phyloP scores from a whole-genome alignment of 345 rosid genomes.

The Moricandia moricandioides region DNA sequence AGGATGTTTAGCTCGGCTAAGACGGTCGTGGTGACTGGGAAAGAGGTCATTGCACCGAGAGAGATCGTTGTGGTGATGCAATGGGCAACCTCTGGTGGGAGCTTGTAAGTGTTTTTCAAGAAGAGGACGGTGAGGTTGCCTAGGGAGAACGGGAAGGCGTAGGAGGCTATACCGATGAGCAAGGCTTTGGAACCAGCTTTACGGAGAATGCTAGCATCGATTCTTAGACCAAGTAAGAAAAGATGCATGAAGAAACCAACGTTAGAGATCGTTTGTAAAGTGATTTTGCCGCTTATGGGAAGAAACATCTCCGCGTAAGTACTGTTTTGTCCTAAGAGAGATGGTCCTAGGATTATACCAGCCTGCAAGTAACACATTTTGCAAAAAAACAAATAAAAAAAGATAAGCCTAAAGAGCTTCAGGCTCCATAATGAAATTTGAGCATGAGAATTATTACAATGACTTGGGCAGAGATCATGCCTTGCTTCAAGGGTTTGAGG shows the following conservation, averaged over 20 bases:
- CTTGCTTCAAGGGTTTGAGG: conserved; percentile 38
- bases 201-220: conserved; percentile 33
- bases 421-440: too few species aligned
- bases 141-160: conserved; percentile 23
- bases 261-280: conserved; percentile 34
- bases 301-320: conserved; percentile 2
- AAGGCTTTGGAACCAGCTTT: conserved; percentile 37
- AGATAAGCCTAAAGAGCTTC: neutral
- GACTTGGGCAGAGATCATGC: conserved; percentile 41
- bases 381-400: too few species aligned
- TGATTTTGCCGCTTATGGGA: conserved; percentile 20
- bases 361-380: conserved; percentile 25
- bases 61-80: conserved; percentile 30
- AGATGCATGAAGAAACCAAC: conserved; percentile 39
- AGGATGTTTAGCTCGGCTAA: conserved; percentile 37
- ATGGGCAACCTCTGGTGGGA: conserved; percentile 1
- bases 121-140: conserved; percentile 27
- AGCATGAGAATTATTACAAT: neutral
- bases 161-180: conserved; percentile 32
- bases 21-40: conserved; percentile 38
- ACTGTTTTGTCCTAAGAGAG: conserved; percentile 25
- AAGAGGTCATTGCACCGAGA: conserved; percentile 35
- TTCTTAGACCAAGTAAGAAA: conserved; percentile 33
- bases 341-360: conserved; percentile 39
- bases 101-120: conserved; percentile 10